Evolutionary conservation across 768 basidiomycete genomes (phyloP).

Genomic region (Suillus subluteus): DNA sequence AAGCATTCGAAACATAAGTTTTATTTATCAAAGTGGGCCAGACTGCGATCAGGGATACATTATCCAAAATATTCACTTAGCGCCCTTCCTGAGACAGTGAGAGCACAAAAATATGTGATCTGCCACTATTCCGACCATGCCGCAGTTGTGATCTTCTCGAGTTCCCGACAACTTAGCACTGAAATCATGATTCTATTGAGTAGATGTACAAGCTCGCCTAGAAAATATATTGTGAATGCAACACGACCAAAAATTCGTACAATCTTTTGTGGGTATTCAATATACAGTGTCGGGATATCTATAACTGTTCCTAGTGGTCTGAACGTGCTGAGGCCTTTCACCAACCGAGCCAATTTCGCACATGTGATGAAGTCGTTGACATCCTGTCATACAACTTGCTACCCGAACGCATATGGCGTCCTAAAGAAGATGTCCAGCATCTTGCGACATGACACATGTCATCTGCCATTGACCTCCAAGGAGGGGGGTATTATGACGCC

Average conservation of each 20-base stretch:
- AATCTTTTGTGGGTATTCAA: slow-evolving; percentile 4
- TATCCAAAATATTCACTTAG: not conserved
- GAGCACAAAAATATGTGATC: not conserved
- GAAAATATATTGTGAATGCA: not conserved
- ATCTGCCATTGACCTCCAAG: not conserved
- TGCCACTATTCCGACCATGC: not conserved
- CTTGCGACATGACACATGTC: not conserved
- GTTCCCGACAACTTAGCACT: not conserved
- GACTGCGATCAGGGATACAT: not conserved
- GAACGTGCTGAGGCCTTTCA: not conserved
- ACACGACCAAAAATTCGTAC: not conserved
- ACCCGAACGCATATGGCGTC: not conserved
- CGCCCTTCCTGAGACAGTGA: not conserved
- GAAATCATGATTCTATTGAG: slow-evolving; percentile 11
- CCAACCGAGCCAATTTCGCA: not conserved
- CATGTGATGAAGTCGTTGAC: not conserved
- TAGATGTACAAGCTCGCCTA: not conserved
- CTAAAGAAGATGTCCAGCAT: slow-evolving; percentile 1
- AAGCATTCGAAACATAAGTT: not conserved
- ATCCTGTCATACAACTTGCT: not conserved
- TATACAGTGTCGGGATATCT: slow-evolving; percentile 3
- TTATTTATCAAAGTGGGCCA: not conserved
- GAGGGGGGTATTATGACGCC: not conserved
- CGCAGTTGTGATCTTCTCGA: not conserved
- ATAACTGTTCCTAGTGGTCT: not conserved